Conservation (phyloP, 495 filamentous ascomycete species). For the Xylona heveae region DNA sequence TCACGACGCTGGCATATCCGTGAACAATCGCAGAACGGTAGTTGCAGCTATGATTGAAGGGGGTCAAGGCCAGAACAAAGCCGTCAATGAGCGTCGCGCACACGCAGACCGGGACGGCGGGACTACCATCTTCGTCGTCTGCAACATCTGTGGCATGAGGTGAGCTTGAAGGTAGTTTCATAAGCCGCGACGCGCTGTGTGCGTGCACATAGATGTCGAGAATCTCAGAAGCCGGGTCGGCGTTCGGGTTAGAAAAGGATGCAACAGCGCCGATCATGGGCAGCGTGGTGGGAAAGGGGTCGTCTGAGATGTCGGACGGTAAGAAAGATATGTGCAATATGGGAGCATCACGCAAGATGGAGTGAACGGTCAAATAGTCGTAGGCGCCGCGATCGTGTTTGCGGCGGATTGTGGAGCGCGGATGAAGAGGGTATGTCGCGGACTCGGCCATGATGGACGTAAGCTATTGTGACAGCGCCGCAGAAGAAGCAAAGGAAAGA, state of each 20-base stretch:
- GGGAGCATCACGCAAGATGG: constrained; percentile 53
- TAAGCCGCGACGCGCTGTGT: constrained; percentile 62
- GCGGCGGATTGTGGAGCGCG: constrained; percentile 51
- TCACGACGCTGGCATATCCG: constrained; percentile 49
- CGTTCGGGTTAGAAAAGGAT: constrained; percentile 41
- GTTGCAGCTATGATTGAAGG: constrained; percentile 68
- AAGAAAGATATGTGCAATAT: constrained; percentile 76
- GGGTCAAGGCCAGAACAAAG: constrained; percentile 40
- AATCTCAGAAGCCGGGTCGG: constrained; percentile 32
- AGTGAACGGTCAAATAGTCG: constrained; percentile 54
- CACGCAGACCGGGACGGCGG: constrained; percentile 40
- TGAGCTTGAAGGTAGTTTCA: constrained; percentile 43
- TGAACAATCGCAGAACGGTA: constrained; percentile 70
- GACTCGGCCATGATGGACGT: constrained; percentile 3
- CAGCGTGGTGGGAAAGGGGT: constrained; percentile 55
- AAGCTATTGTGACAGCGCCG: no score
- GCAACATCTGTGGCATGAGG: constrained; percentile 7
- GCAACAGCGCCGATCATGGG: constrained; percentile 83
- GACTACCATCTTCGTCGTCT: constrained; percentile 9
- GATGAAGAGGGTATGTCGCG: constrained; percentile 39
- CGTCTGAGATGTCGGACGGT: constrained; percentile 23
- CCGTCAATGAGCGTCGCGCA: constrained; percentile 37
- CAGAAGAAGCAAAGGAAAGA: no score
- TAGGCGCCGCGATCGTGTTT: constrained; percentile 55
- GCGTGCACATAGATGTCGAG: constrained; percentile 76